Percentiles rank a stretch among this genome's conserved stretches.
These are phyloP conservation scores for Fusarium fracticaudum DNA, from an alignment of 2,329 filamentous ascomycete species.

Conservation along the genomic window DNA sequence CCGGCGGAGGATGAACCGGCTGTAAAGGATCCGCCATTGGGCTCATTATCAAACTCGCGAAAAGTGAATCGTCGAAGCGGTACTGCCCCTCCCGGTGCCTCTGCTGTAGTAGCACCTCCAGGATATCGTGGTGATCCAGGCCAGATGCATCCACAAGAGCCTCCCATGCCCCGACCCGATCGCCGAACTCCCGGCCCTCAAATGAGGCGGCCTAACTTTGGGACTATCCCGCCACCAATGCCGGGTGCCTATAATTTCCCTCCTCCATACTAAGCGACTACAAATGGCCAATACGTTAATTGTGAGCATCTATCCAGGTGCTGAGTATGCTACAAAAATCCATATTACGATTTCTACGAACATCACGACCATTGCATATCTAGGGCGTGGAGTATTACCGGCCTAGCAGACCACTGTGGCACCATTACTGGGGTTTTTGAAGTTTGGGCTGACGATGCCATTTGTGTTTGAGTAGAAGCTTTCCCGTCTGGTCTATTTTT, in stretches of 20 bases:
- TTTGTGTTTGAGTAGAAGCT: constrained; percentile 36
- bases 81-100: constrained; percentile 46
- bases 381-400: constrained; percentile 41
- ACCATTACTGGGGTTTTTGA: constrained; percentile 37
- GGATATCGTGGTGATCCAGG: constrained; percentile 40
- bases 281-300: constrained; percentile 9
- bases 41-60: constrained; percentile 59
- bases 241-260: constrained; percentile 34
- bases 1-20: constrained; percentile 69
- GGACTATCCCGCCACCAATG: constrained; percentile 34
- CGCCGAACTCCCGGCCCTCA: constrained; percentile 43
- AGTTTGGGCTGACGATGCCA: constrained; percentile 38
- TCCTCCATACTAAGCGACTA: constrained; percentile 26
- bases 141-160: constrained; percentile 38
- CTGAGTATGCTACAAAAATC: constrained; percentile 22
- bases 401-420: constrained; percentile 37
- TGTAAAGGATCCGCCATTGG: constrained; percentile 69
- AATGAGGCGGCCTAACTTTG: constrained; percentile 37
- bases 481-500: constrained; percentile 25
- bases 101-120: constrained; percentile 40
- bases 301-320: constrained; percentile 18
- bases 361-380: constrained; percentile 44
- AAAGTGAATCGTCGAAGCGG: constrained; percentile 56
- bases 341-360: constrained; percentile 42
- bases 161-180: constrained; percentile 37